Base-by-base conservation (phyloP, 2,329 filamentous ascomycete genomes). In the Sporothrix variecibatus region DNA sequence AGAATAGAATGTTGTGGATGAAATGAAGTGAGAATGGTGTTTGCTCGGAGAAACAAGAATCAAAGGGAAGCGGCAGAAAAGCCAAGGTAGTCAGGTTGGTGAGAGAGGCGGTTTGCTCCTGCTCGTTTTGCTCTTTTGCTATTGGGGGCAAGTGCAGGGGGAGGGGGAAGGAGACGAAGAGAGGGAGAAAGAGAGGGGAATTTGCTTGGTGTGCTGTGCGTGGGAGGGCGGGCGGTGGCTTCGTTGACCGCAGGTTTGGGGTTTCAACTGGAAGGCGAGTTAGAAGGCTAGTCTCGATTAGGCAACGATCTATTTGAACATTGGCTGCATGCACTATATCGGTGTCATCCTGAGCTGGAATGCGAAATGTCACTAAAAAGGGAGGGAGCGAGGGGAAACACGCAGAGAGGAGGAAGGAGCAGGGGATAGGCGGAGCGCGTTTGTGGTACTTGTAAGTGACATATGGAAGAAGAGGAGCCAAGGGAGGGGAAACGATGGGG, bases 181-280 rank as follows among this genome's bases (percentile, higher is more conserved):
- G 64, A 60, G 49, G 68, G 34, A 49, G 64, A 51, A 58, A 62
- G 34, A 40, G 70, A 49, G 60, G 62, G 68, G 56, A 62, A 28
- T 72, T 68, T 60, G 26, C 23, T 40, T n/a, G 51, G 60, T 53
- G 46, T 46, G 58, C 51, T 69, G 51, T 58, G 62, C 49, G 46
- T 51, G 49, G 31, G 46, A 56, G 15, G 60, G 64, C 20, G 49
- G 51, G 64, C 53, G 64, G n/a, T 60, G 72, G 51, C 31, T 51
- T 73, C 71, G 71, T 68, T 73, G 62, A 73, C 71, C 62, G 71
- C 71, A 60, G 71, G 71, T 46, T 60, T 73, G 64, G 62, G 71
- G 62, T 23, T 34, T 49, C 49, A 40, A 68, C 49, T 68, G 71
- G 51, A 40, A 31, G 46, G 64, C 40, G 62, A 58, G 62, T 68